Evolutionary conservation across 768 basidiomycete genomes (phyloP).

Genomic region (Ramaria rubella): DNA sequence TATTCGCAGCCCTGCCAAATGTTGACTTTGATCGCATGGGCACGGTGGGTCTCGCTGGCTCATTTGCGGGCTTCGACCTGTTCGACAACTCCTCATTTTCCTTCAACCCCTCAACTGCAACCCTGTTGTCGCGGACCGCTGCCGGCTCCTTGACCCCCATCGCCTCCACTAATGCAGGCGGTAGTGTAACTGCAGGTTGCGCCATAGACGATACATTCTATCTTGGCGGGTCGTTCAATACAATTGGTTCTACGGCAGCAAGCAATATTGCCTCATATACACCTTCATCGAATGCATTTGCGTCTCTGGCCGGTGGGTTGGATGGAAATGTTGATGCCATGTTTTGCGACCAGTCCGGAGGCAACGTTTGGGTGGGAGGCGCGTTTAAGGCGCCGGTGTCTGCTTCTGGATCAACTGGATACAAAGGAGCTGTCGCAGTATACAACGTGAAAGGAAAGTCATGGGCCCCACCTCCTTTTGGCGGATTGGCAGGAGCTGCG

Average conservation of each 20-base stretch:
- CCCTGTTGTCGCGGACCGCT: slow-evolving; percentile 57
- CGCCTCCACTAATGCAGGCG: slow-evolving; percentile 76
- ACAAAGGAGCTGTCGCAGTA: slow-evolving; percentile 45
- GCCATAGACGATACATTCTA: slow-evolving; percentile 62
- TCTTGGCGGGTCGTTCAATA: slow-evolving; percentile 77
- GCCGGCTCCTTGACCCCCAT: slow-evolving; percentile 64
- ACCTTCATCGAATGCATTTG: slow-evolving; percentile 48
- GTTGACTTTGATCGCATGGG: slow-evolving; percentile 84
- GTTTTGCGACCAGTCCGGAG: slow-evolving; percentile 64
- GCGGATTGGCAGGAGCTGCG: slow-evolving; percentile 66
- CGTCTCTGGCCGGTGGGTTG: slow-evolving; percentile 60
- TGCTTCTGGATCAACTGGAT: slow-evolving; percentile 38
- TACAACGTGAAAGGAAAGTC: slow-evolving; percentile 56
- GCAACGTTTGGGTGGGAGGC: slow-evolving; percentile 76
- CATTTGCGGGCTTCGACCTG: slow-evolving; percentile 81
- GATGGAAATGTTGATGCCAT: slow-evolving; percentile 68
- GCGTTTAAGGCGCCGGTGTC: slow-evolving; percentile 36
- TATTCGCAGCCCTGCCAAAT: slow-evolving; percentile 39
- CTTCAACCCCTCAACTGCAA: slow-evolving; percentile 66
- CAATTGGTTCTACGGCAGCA: slow-evolving; percentile 52
- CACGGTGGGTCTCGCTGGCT: slow-evolving; percentile 78
- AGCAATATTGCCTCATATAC: slow-evolving; percentile 75
- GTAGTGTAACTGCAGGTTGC: slow-evolving; percentile 70
- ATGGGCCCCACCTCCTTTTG: slow-evolving; percentile 79
- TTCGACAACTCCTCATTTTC: slow-evolving; percentile 49